These are phyloP conservation scores for Cornus controversa DNA, from an alignment of 148 eudicot genomes.

Conservation along the genomic window DNA sequence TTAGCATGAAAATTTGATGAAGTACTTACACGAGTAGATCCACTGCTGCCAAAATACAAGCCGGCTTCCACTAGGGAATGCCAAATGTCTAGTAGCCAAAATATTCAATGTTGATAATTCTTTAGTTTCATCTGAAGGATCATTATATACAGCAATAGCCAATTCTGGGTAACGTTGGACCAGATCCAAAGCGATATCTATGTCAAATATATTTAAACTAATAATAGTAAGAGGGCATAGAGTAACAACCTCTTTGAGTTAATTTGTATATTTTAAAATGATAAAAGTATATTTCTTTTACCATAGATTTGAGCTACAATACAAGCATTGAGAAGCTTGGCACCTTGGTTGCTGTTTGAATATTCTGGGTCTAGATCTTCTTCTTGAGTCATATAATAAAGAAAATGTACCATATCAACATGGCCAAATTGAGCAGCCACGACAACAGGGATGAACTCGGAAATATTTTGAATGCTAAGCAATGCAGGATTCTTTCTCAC, in stretches of 20 bases:
- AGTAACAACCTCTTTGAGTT: no score
- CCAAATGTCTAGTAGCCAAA: constrained; percentile 6
- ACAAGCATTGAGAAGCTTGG: constrained; percentile 1
- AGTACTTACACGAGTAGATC: constrained; percentile 8
- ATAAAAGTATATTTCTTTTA: not conserved
- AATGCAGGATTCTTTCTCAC: constrained; percentile 4
- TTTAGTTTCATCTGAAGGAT: no score
- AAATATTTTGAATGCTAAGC: not conserved
- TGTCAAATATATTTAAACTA: no score
- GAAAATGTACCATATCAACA: not conserved
- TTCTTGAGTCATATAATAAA: not conserved
- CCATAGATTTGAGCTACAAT: constrained; percentile 7
- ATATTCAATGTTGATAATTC: not conserved
- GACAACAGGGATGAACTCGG: not conserved
- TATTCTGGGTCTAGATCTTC: constrained; percentile 2
- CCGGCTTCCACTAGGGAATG: not conserved
- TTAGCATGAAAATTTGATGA: not conserved
- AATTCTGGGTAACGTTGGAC: constrained; percentile 3
- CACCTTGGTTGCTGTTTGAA: not conserved
- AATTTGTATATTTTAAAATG: no score
- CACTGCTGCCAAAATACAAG: not conserved
- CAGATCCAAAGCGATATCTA: constrained; percentile 12
- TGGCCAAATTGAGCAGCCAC: constrained; percentile 14
- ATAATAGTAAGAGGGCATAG: no score
- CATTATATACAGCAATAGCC: not conserved